Base-by-base conservation (phyloP, 2,329 filamentous ascomycete species). In the Fusarium hostae region DNA sequence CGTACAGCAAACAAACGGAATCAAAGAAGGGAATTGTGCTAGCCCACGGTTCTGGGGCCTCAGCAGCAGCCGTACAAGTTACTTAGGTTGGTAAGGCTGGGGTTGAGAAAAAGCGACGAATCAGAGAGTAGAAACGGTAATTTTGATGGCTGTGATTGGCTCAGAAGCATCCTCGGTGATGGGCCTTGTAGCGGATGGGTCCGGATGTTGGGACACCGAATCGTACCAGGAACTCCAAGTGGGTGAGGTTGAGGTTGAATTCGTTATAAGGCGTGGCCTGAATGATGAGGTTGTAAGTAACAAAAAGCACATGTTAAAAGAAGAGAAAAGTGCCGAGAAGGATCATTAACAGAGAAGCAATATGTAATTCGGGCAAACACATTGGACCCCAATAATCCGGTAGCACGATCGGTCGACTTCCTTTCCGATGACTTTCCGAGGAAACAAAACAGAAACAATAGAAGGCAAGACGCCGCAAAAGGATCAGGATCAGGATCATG, bases 91-190 rank as follows among this genome's bases (percentile, higher is more conserved):
- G 63, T 56, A 68, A 68, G 57, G 55, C 64, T 68, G 58, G 55
- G 54, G 16, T 47, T 39, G 20, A 58, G 48, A 24, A 32, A 15
- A 22, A 45, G 35, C 39, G 60, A 55, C 78, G 68, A 79, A 79
- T 80, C 70, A 79, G 41, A 48, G 48, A 34, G 13, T 24, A 48
- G 63, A 30, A 56, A 59, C 78, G 64, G 76, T 79, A 79, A 80
- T 80, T 77, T 77, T 64, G 56, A 40, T 34, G 47, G 34, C 18
- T 63, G 26, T 68, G 54, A 80, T 80, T 80, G 79, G 77, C 35
- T 54, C n/a, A 51, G 44, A 45, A 51, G 30, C 20, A 35, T 41
- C 39, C 51, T 51, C 48, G 52, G 47, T 5, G 39, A 44, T 30
- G 50, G 41, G 57, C 44, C 41, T n/a, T 47, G 43, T 15, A 62